Base-by-base conservation (phyloP, 2,329 filamentous ascomycete species). In the Penicillium sp. region DNA sequence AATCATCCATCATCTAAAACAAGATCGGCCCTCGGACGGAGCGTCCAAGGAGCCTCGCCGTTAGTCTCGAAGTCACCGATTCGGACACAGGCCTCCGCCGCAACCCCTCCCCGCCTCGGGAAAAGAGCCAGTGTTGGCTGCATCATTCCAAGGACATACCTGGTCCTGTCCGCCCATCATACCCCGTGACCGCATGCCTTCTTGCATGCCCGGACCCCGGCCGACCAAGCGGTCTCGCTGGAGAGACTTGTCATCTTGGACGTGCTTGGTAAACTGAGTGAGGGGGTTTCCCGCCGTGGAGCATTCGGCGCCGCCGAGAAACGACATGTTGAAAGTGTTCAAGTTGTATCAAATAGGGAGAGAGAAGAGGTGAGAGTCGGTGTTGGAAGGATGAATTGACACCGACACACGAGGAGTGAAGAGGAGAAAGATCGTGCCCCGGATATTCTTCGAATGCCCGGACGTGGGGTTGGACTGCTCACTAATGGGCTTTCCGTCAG, bases 191-290 rank as follows among this genome's bases (percentile, higher is more conserved):
- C 92, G 86, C 82, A 96, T 93, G 71, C 90, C 87, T 74, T 91
- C 89, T 71, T 91, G 84, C 71, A 89, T 82, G 7, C 85, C 88
- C 46, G 91, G 89, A 0, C 87, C 88, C 67, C 89, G 83, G 64
- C 91, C 92, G 62, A 91, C 88, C 63, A 98, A 83, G 61, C 95
- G 87, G 78, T 99, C 95, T 72, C 93, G 86, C 80, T 98, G 95
- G 60, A 98, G 82, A 60, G 91, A 95, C 80, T 93, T 96, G 82
- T 99, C 95, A 84, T 96, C 92, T 75, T 96, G 91, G 59, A 95
- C 92, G 78, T 97, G 93, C 80, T 99, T 99, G 66, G 93, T 92
- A 78, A 99, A 96, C 83, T 98, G 95, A 75, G 92, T 94, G 72
- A 99, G 88, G 60, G 96, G 95, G 79, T 99, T 99, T 73, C 90